Evolutionary conservation across 2,329 filamentous ascomycete genomes (phyloP), one percentile per base, ranked within the genome.

Genomic region (Pseudogymnoascus sp.): DNA sequence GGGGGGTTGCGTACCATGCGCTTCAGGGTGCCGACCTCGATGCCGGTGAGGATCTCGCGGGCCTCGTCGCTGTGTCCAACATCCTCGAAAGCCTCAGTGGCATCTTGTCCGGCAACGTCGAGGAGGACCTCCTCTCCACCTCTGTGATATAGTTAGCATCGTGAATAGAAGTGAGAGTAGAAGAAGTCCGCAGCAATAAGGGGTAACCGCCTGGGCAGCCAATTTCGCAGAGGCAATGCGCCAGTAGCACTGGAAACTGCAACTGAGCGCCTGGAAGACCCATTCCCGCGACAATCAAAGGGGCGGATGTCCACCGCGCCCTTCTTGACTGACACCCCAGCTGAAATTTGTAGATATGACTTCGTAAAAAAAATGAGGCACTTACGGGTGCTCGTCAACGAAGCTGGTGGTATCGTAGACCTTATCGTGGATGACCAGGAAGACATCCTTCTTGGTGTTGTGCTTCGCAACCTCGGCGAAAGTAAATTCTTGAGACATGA

Each of bases 51-150:
- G 69, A 96, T 93, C 81, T 97, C 93, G 69, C 94, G 89, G 69
- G 94, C 94, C 83, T 99, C 94, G 78, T 99, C 94, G 73, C 90
- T 95, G 88, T 99, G 94, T 74, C 94, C 94, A 73, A 99, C 94
- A 78, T 99, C 94, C 82, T 99, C 94, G 76, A 99, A 99, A 66
- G 94, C 93, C 80, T 97, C 94, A 71, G 93, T 96, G 73, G 90
- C 89, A 78, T 99, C 94, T 80, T 96, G 92, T 70, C 94, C 94
- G 73, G 83, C 94, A 68, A 97, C 92, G 71, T 99, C 94, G 70
- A 99, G 88, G 67, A 99, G 82, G 71, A 99, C 94, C 81, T 99
- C 94, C 80, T 99, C 94, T 80, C 94, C 94, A 82, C 94, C 94
- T 72, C 94, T 97, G 74, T 44, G 37, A 40, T 56, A 2, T 61